Evolutionary conservation across 192 early-diverging fungal species (phyloP).

Genomic region (Rhizoclosmatium sp.): DNA sequence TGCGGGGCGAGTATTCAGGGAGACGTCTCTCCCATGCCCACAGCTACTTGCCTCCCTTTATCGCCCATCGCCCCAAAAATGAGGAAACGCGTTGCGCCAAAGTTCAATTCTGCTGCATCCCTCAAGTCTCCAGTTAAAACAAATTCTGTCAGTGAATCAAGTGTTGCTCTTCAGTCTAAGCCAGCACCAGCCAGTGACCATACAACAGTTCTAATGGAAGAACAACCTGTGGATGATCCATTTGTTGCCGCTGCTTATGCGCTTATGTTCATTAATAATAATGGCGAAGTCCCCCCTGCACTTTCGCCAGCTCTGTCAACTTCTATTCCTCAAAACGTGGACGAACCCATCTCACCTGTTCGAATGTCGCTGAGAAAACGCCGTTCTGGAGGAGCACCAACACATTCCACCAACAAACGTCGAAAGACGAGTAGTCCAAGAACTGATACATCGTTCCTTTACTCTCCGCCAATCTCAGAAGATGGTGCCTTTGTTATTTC

Average conservation of each 20-base stretch:
- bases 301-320: background rate
- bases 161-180: background rate
- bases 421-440: background rate
- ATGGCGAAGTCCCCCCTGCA: background rate
- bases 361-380: background rate
- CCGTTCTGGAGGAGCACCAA: background rate
- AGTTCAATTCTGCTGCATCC: background rate
- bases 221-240: slow-evolving; percentile 13
- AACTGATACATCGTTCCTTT: background rate
- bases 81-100: background rate
- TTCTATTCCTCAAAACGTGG: background rate
- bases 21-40: background rate
- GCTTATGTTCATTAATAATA: slow-evolving; percentile 7
- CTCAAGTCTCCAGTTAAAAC: background rate
- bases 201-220: no score
- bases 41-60: background rate
- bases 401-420: background rate
- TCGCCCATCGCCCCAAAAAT: background rate
- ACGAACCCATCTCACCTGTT: background rate
- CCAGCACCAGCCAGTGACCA: background rate
- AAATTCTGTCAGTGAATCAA: background rate
- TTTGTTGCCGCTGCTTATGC: slow-evolving; percentile 20
- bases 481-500: background rate
- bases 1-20: background rate
- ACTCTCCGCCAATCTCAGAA: background rate